A percentile compares a stretch with the other conserved stretches of the same genome.
Evolutionary conservation across 768 basidiomycete genomes (phyloP).

Genomic region (Leccinum pellstonianum): DNA sequence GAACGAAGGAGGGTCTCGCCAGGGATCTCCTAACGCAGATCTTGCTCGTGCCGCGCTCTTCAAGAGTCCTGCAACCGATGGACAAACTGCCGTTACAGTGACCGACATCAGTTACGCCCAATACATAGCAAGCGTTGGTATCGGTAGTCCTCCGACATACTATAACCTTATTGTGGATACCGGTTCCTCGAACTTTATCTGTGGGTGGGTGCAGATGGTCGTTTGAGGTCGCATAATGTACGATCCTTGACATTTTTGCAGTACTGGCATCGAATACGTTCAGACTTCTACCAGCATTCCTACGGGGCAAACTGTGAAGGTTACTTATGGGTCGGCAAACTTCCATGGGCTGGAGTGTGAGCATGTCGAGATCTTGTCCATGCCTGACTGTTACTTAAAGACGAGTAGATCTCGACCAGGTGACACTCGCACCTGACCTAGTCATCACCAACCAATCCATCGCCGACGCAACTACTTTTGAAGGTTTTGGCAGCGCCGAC

Average conservation of each 20-base stretch:
- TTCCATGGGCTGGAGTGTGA: slow-evolving; percentile 38
- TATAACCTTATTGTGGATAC: slow-evolving; percentile 33
- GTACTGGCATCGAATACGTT: slow-evolving; percentile 22
- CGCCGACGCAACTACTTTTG: slow-evolving; percentile 18
- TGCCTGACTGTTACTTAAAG: neutral
- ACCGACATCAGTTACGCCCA: neutral
- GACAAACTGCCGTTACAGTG: neutral
- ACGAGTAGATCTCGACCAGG: slow-evolving; percentile 24
- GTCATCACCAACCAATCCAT: slow-evolving; percentile 31
- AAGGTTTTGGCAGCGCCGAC: slow-evolving; percentile 20
- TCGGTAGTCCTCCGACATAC: slow-evolving; percentile 27
- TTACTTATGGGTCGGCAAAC: slow-evolving; percentile 10
- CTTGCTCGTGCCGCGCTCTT: slow-evolving; percentile 16
- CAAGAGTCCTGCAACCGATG: neutral
- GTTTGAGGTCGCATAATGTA: neutral
- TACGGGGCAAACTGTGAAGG: slow-evolving; percentile 22
- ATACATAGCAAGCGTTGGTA: slow-evolving; percentile 26
- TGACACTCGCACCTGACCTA: slow-evolving; percentile 24
- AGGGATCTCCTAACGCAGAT: slow-evolving; percentile 16
- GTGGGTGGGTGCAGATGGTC: slow-evolving; percentile 9
- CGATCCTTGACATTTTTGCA: slow-evolving; percentile 1
- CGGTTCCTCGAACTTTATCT: slow-evolving; percentile 31
- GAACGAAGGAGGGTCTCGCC: slow-evolving; percentile 11
- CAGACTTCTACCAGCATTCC: slow-evolving; percentile 23
- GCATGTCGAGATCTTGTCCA: neutral